Base-by-base conservation (phyloP, 208 protist species). In the Porcisia hertigi region DNA sequence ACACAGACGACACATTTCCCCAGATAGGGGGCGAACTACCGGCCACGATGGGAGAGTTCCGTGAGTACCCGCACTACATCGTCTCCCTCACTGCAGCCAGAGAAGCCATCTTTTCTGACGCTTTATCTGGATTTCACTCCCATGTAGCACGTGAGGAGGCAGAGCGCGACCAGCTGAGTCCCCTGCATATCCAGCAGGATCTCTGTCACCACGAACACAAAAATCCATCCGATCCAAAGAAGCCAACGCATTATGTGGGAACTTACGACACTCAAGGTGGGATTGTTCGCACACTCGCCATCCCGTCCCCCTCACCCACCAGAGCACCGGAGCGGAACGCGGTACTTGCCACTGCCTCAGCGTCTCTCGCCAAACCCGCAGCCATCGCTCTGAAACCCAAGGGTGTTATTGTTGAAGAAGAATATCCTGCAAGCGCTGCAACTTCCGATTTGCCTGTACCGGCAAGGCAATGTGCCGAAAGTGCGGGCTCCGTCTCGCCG, bases 101-200 rank as follows among this genome's bases (percentile, higher is more conserved):
- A 7, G 73, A 81, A 45, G 83, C 84, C 65, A 30, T 91, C 72
- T 84, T 91, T 72, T 75, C 82, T 16, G 86, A 91, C 69, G 86
- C 86, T 3, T 77, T 91, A 7, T 85, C 77, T 11, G 86, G 86
- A 18, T 91, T 91, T 66, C 76, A 82, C 69, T 86, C 83, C 25
- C 84, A 86, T 66, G 81, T 80, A 62, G 71, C 78, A 36, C 77
- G 76, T 16, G 86, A 90, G 59, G 69, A 76, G 53, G 75, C 62
- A 58, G 74, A 88, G 76, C 64, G 73, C 55, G 66, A 76, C 39
- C 52, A 67, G 12, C 73, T 86, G 45, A 49, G 62, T 1, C 36
- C 57, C 41, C 60, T 76, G 7, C 75, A 76, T 18, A 70, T 39
- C 30, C 55, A 74, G 5, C 69, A 54, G 3, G 12, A 74, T 25